phyloP scores from a whole-genome alignment of 163 green algal species.

The Scenedesmus sp. region DNA sequence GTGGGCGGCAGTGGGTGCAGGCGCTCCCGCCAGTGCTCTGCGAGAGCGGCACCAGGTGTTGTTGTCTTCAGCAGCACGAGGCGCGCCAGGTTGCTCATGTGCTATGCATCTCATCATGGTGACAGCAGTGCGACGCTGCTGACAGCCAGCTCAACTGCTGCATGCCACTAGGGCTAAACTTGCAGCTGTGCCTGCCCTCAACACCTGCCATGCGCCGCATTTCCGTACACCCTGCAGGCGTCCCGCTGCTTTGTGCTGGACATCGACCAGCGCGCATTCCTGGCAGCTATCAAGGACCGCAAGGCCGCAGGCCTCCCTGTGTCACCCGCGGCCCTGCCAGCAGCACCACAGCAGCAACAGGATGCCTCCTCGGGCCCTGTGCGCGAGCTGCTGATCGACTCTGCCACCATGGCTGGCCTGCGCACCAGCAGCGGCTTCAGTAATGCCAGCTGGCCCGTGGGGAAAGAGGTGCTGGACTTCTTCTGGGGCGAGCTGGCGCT shows the following conservation, averaged over 20 bases:
- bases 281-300: constrained; percentile 44
- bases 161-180: background rate
- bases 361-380: background rate
- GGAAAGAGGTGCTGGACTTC: constrained; percentile 35
- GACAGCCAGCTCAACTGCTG: background rate
- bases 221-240: constrained; percentile 5
- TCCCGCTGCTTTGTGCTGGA: constrained; percentile 46
- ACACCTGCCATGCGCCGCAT: background rate
- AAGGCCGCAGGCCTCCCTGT: background rate
- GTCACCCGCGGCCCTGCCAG: background rate
- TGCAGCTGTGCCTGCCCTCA: background rate
- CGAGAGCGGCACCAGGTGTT: background rate
- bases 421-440: constrained; percentile 44
- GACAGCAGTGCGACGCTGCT: background rate
- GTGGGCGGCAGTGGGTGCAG: background rate
- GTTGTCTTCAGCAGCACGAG: background rate
- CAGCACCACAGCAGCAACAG: background rate
- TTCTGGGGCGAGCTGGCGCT: constrained; percentile 47
- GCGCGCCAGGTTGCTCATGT: background rate
- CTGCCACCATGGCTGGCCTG: background rate
- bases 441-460: constrained; percentile 40
- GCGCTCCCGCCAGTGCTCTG: background rate
- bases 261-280: constrained; percentile 48
- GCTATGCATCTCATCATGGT: background rate
- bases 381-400: constrained; percentile 25